Conservation (phyloP, 306 rosid genomes). For the Cyamopsis tetragonoloba region DNA sequence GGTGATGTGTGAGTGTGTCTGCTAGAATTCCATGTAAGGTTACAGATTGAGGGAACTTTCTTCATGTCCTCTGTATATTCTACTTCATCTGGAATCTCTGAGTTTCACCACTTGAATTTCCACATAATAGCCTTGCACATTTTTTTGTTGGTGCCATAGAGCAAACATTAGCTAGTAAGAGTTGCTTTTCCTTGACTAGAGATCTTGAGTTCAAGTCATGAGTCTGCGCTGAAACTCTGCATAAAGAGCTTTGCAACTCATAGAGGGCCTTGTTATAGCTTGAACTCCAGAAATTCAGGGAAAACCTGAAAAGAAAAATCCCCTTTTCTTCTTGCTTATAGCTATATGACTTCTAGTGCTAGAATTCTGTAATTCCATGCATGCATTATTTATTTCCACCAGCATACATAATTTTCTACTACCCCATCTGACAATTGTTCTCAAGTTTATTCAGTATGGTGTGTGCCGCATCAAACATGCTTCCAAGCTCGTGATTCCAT, state of each 20-base stretch:
- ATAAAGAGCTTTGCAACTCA: too few relatives aligned
- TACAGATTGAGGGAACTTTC: constrained; percentile 25
- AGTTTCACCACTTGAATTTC: constrained; percentile 11
- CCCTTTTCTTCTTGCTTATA: constrained; percentile 20
- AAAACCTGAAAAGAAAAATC: too few relatives aligned
- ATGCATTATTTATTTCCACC: constrained; percentile 5
- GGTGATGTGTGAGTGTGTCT: neutral
- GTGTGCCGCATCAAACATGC: constrained; percentile 25
- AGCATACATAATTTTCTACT: constrained; percentile 1
- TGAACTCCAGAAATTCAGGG: too few relatives aligned
- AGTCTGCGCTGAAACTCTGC: too few relatives aligned
- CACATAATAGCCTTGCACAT: constrained; percentile 2
- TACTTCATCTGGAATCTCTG: constrained; percentile 17
- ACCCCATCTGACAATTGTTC: neutral
- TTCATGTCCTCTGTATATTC: constrained; percentile 22
- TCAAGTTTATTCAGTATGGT: constrained; percentile 16
- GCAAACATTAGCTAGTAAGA: too few relatives aligned
- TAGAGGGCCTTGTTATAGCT: too few relatives aligned
- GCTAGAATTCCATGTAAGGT: constrained; percentile 17
- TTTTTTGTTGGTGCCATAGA: neutral
- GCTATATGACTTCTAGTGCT: constrained; percentile 21
- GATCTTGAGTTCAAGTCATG: too few relatives aligned
- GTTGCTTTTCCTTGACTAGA: too few relatives aligned
- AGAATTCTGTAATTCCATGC: constrained; percentile 8
- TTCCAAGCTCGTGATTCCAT: constrained; percentile 24